Base-by-base conservation (phyloP, 1,284 basidiomycete genomes). In the Ceratobasidium sp. region DNA sequence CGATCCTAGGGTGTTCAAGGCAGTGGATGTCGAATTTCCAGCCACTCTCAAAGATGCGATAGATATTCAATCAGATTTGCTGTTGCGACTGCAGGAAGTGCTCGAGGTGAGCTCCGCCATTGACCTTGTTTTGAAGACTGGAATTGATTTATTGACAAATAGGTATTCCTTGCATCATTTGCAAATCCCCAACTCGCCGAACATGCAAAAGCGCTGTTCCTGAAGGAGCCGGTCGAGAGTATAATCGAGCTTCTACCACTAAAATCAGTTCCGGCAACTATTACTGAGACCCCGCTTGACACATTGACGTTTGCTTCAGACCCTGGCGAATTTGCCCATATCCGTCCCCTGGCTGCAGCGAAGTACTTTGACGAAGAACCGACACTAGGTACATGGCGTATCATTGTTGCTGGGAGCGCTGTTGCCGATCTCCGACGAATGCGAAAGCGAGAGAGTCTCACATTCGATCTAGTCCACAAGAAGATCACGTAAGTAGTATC, bases 401-500 rank as follows among this genome's bases (percentile, higher is more conserved):
- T 40, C 7, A 40, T 40, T 17, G 17, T 40, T 40, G 7, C 38
- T 17, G 17, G 38, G 8, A 7, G 38, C 17, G 38, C 38, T 8
- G 38, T 40, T 7, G 38, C 8, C 17, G 38, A 40, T 17, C 38
- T 40, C 17, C 38, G 38, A 8, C 38, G 17, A 40, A 7, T 40
- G 38, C 45, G 52, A 8, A 56, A 54, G 35, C 8, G 45, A 7
- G 69, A 70, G 50, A 27, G 53, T n/a, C 62, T 58, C 57, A 56
- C 50, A 13, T 70, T 70, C 38, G 34, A 12, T 6, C 68, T 70
- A 45, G 62, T 70, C n/a, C 32, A 34, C 22, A 70, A 70, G 32
- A 70, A 70, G 38, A 67, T 70, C 38, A 67, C 43, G 69, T 68
- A 40, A 68, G 67, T 69, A n/a, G n/a, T n/a, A 43, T n/a, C 35